Evolutionary conservation across 352 stramenopile genomes (phyloP).

Genomic region (Globisporangium alternatum): DNA sequence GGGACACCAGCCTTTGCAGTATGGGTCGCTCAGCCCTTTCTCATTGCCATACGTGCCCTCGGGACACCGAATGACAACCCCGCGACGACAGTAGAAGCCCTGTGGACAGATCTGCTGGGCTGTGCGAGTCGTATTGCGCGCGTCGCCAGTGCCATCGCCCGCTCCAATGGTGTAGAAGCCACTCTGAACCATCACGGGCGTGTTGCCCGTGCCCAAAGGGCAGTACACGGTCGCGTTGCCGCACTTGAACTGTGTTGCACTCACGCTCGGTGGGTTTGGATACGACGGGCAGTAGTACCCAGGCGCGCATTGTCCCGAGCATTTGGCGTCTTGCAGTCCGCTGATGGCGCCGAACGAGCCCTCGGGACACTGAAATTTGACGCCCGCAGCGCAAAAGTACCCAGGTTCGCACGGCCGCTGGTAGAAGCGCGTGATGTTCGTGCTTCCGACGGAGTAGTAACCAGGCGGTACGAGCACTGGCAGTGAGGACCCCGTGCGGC

Average conservation of each 20-base stretch:
- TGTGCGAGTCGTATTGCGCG: conserved; percentile 53
- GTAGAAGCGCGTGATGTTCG: conserved; percentile 56
- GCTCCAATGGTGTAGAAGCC: conserved; percentile 57
- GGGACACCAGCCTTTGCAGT: conserved; percentile 67
- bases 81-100: conserved; percentile 71
- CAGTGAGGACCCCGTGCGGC: conserved; percentile 37
- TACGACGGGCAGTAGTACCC: conserved; percentile 77
- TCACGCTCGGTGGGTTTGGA: conserved; percentile 37
- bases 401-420: conserved; percentile 65
- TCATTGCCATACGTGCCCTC: conserved; percentile 58
- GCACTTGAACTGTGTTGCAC: conserved; percentile 44
- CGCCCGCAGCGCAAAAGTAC: conserved; percentile 67
- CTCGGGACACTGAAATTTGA: conserved; percentile 67
- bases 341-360: conserved; percentile 62
- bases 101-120: conserved; percentile 45
- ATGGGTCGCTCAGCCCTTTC: conserved; percentile 39
- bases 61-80: conserved; percentile 64
- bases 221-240: conserved; percentile 55
- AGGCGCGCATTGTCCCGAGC: conserved; percentile 55
- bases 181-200: conserved; percentile 32
- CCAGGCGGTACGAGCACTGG: conserved; percentile 37
- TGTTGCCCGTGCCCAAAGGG: conserved; percentile 48
- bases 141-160: conserved; percentile 29
- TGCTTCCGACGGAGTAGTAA: conserved; percentile 69
- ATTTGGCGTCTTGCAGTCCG: conserved; percentile 37